Evolutionary conservation across 495 filamentous ascomycete genomes (phyloP), one percentile per base, ranked within the genome.

Genomic region (Copromyces sp.): DNA sequence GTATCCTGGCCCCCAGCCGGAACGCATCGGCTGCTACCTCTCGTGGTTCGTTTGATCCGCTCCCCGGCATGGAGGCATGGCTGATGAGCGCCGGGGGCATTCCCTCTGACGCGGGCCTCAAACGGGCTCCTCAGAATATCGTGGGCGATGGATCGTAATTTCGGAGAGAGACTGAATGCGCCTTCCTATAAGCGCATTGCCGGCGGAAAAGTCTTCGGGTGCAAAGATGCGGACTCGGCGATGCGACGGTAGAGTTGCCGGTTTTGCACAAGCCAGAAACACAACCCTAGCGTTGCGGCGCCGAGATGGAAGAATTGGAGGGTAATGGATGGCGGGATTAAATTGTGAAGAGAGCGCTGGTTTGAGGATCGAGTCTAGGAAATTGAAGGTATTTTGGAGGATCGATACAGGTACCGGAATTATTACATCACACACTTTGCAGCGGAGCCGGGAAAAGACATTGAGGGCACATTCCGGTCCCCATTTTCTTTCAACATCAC

Each of bases 71-170:
- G 74, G 85, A 77, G 79, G 77, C 85, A 85, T 87, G 80, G 75
- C 82, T 81, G 72, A 82, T 74, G 77, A 84, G 78, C 71, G 83
- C 83, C 82, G 82, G 77, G 81, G 85, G 81, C 83, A 86, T 87
- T 79, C 81, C 83, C 81, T 77, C 78, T 76, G 53, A 65, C 14
- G 14, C 53, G 53, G 53, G 53, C 53, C 53, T 65, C 53, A 14
- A 37, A 65, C 2, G 29, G 53, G 53, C 53, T 35, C 53, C 53
- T 35, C 53, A 65, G 12, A 35, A 35, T 65, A 65, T 37, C 53
- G 53, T 37, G 12, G 32, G 53, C 14, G 14, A 16, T 35, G 29
- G 53, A 35, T 65, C 29, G 29, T 35, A 17, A 32, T 65, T 65
- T 35, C 20, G 47, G 6, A 37, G 35, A 12, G 29, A 59, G 40